Conservation (phyloP, 2,329 filamentous ascomycete genomes). For the Trichoderma atroviride region DNA sequence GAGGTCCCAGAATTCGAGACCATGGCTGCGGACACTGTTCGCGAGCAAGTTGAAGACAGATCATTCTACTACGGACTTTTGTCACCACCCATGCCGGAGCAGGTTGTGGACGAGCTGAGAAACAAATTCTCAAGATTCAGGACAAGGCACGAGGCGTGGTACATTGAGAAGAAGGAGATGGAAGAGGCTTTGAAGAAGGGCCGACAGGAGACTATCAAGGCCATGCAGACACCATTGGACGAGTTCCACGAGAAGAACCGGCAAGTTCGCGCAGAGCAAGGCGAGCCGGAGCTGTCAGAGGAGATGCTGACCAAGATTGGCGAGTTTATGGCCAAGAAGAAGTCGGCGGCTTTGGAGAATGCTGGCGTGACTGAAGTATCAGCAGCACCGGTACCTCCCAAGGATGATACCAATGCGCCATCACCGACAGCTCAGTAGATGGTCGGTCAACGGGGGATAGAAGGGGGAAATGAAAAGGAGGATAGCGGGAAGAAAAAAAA, state of each 20-base stretch:
- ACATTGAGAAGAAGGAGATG: conserved; percentile 64
- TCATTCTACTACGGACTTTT: conserved; percentile 81
- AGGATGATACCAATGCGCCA: conserved; percentile 13
- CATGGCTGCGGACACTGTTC: conserved; percentile 69
- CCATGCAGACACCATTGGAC: conserved; percentile 60
- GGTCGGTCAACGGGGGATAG: neutral
- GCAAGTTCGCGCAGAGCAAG: conserved; percentile 53
- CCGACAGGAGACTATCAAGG: conserved; percentile 35
- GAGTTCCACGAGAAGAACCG: conserved; percentile 61
- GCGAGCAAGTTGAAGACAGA: conserved; percentile 71
- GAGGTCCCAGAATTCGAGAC: conserved; percentile 55
- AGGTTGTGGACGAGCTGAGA: conserved; percentile 83
- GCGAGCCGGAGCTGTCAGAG: conserved; percentile 58
- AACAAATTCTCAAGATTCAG: conserved; percentile 82
- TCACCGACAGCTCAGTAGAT: conserved; percentile 11
- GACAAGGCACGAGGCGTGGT: conserved; percentile 76
- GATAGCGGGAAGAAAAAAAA: neutral
- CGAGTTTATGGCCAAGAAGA: conserved; percentile 61
- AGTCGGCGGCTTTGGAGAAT: conserved; percentile 45
- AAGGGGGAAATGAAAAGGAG: neutral
- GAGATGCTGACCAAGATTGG: conserved; percentile 66
- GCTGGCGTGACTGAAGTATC: conserved; percentile 42
- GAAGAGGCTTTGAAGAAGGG: conserved; percentile 54
- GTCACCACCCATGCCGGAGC: conserved; percentile 73
- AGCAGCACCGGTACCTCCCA: conserved; percentile 29